Conservation (phyloP, 2,329 filamentous ascomycete genomes). For the Malbranchea zuffiana region DNA sequence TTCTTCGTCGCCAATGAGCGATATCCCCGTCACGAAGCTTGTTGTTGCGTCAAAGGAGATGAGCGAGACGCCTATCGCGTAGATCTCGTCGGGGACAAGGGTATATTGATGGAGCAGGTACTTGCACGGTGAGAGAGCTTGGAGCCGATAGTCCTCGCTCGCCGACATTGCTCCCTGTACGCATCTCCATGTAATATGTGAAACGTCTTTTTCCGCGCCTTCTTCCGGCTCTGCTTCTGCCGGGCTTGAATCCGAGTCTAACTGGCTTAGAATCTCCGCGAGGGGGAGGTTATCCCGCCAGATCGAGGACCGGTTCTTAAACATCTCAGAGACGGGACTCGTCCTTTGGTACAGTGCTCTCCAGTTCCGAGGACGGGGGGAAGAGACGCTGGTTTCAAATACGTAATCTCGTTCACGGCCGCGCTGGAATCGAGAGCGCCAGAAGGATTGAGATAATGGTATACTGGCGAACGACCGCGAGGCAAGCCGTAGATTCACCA, state of each 20-base stretch:
- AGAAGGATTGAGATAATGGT: constrained; percentile 16
- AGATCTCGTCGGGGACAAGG: too few relatives aligned
- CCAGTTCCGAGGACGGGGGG: constrained; percentile 17
- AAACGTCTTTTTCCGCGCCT: not conserved
- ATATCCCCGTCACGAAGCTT: too few relatives aligned
- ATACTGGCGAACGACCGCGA: constrained; percentile 18
- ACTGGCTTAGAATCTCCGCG: constrained; percentile 12
- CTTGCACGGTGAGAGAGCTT: too few relatives aligned
- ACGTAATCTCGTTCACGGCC: constrained; percentile 15
- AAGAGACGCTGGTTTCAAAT: constrained; percentile 11
- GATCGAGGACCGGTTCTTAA: constrained; percentile 15
- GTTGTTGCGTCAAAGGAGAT: too few relatives aligned
- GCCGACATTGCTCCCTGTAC: not conserved
- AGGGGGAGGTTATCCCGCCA: constrained; percentile 14
- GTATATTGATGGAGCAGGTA: too few relatives aligned
- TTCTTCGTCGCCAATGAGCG: too few relatives aligned
- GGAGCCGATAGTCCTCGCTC: too few relatives aligned
- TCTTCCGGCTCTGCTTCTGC: constrained; percentile 1
- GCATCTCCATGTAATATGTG: not conserved
- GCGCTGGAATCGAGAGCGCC: constrained; percentile 17
- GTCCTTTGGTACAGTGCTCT: constrained; percentile 15
- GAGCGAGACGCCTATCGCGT: too few relatives aligned
- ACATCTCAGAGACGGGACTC: constrained; percentile 3
- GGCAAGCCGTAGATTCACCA: constrained; percentile 13
- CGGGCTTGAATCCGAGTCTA: too few relatives aligned